These are phyloP conservation scores for Lentinula lateritia DNA, from an alignment of 768 basidiomycete genomes.

Conservation along the genomic window DNA sequence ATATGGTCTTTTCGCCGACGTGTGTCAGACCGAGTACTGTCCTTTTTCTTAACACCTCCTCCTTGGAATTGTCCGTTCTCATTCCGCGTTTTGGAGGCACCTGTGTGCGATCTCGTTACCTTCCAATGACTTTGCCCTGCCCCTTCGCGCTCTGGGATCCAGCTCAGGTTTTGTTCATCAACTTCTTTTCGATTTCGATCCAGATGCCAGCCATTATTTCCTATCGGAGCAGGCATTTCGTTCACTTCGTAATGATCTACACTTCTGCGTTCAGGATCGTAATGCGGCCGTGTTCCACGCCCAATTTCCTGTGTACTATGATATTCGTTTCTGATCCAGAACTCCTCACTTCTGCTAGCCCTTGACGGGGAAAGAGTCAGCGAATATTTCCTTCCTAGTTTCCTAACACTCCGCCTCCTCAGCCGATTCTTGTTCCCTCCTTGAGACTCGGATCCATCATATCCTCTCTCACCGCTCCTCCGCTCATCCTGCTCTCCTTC, in stretches of 20 bases:
- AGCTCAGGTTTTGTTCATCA: background rate
- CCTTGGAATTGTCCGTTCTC: background rate
- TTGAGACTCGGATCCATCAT: background rate
- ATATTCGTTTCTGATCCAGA: background rate
- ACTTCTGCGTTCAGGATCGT: background rate
- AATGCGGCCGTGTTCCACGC: background rate
- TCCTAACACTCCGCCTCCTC: background rate
- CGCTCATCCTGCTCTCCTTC: background rate
- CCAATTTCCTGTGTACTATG: background rate
- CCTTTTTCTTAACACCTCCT: background rate
- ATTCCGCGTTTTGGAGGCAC: background rate
- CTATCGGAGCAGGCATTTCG: background rate
- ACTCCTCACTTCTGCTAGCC: background rate
- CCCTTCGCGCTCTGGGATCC: background rate
- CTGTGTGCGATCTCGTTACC: background rate
- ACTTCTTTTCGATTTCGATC: background rate
- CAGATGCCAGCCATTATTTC: too few species aligned
- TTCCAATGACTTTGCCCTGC: background rate
- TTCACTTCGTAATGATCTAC: background rate
- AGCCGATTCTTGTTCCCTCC: background rate
- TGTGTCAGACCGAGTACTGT: background rate
- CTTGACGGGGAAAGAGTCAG: background rate
- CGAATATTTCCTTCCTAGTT: background rate
- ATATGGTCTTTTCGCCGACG: background rate
- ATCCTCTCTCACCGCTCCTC: background rate